A percentile compares a stretch with the other conserved stretches of the same genome.
Evolutionary conservation across 768 basidiomycete species (phyloP).

Genomic region (Pholiota conissans): DNA sequence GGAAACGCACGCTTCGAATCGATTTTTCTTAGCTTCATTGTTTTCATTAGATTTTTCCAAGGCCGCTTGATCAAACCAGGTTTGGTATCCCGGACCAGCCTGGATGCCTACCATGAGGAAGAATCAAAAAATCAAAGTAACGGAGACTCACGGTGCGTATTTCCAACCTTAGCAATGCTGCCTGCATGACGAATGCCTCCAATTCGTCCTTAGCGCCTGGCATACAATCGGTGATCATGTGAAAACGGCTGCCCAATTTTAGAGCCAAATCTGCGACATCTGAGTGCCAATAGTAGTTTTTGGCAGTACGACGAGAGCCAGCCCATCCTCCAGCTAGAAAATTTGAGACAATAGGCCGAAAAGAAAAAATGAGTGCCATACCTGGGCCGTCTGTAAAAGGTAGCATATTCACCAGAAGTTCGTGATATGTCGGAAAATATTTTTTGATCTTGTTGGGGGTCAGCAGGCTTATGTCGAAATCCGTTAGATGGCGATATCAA

Average conservation of each 20-base stretch:
- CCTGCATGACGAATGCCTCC: not conserved
- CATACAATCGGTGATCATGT: slow-evolving; percentile 18
- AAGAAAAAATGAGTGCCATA: not conserved
- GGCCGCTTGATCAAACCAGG: not conserved
- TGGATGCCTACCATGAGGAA: not conserved
- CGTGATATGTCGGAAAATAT: slow-evolving; percentile 21
- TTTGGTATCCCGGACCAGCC: not conserved
- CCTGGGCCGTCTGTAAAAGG: slow-evolving; percentile 30
- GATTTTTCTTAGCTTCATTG: not conserved
- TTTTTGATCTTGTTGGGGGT: slow-evolving; percentile 22
- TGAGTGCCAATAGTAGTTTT: slow-evolving; percentile 34
- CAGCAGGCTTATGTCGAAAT: slow-evolving; percentile 24
- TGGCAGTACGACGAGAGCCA: too few species aligned
- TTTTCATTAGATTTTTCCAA: not conserved
- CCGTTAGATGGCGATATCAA: not conserved
- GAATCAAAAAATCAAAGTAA: not conserved
- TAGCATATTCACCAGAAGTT: slow-evolving; percentile 25
- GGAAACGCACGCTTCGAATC: not conserved
- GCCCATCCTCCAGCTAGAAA: slow-evolving; percentile 16
- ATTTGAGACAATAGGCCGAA: not conserved
- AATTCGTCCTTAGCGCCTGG: slow-evolving; percentile 24
- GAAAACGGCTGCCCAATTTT: slow-evolving; percentile 14
- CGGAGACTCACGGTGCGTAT: not conserved
- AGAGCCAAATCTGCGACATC: slow-evolving; percentile 27
- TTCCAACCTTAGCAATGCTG: not conserved